These are phyloP conservation scores for Trichoderma cornu-damae DNA, from an alignment of 2,329 filamentous ascomycete species.

Conservation along the genomic window DNA sequence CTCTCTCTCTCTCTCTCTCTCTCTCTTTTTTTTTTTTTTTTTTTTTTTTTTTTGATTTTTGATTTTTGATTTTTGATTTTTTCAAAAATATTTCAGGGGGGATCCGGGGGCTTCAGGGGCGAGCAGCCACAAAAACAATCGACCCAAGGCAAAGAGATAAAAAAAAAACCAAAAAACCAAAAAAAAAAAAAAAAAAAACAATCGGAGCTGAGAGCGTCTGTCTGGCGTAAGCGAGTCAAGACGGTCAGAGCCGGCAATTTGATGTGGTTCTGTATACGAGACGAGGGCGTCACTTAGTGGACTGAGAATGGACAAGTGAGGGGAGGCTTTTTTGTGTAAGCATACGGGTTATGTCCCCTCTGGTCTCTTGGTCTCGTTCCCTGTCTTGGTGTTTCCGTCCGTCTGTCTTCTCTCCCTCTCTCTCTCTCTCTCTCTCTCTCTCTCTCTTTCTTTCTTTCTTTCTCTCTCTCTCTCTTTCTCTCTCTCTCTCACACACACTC, in stretches of 20 bases:
- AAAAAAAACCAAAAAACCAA: background rate
- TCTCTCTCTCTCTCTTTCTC: background rate
- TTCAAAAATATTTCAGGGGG: no score
- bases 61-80: no score
- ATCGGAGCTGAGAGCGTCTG: background rate
- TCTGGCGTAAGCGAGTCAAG: no score
- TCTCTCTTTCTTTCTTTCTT: background rate
- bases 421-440: background rate
- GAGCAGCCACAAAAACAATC: background rate
- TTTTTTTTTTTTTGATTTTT: no score
- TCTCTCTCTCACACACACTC: no score
- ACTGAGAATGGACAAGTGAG: background rate
- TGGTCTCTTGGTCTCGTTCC: background rate
- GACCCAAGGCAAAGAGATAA: background rate
- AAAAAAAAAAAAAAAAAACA: background rate
- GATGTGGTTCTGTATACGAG: background rate
- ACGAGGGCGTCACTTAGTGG: background rate
- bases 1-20: no score
- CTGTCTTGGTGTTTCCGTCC: background rate
- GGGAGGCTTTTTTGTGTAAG: background rate
- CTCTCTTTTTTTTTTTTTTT: background rate
- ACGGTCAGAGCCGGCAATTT: no score
- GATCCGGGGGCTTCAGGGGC: conserved; percentile 10
- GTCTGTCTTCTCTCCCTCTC: background rate
- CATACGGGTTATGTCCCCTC: background rate